Conservation (phyloP, 2,329 filamentous ascomycete genomes). For the Pestalotiopsis sp. region DNA sequence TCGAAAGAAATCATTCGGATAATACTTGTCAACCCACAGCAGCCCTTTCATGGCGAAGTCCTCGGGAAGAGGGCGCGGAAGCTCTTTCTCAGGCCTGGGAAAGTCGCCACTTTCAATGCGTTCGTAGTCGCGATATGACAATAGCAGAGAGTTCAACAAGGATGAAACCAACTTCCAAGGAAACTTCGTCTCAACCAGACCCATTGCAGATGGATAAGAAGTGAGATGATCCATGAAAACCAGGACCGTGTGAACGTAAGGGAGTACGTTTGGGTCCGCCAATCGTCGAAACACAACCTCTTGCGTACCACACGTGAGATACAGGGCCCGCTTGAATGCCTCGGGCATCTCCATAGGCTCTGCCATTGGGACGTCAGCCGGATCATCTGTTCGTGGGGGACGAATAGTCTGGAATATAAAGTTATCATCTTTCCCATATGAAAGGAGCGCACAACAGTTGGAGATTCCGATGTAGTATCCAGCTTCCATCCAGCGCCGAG, state of each 20-base stretch:
- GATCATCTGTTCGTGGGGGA: slow-evolving; percentile 27
- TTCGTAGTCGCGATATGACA: slow-evolving; percentile 28
- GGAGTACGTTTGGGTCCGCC: slow-evolving; percentile 60
- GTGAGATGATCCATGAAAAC: slow-evolving; percentile 57
- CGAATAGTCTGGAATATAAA: slow-evolving; percentile 43
- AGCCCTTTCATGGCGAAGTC: slow-evolving; percentile 69
- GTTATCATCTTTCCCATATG: slow-evolving; percentile 54
- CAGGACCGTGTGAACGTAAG: slow-evolving; percentile 64
- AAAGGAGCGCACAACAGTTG: slow-evolving; percentile 53
- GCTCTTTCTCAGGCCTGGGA: slow-evolving; percentile 44
- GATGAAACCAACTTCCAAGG: slow-evolving; percentile 55
- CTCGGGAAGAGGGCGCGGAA: slow-evolving; percentile 63
- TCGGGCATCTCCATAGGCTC: slow-evolving; percentile 20
- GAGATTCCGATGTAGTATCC: slow-evolving; percentile 57
- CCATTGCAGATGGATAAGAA: slow-evolving; percentile 42
- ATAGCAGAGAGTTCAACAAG: slow-evolving; percentile 40
- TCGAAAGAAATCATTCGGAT: slow-evolving; percentile 59
- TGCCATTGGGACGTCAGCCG: slow-evolving; percentile 21
- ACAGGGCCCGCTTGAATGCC: slow-evolving; percentile 23
- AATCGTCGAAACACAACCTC: slow-evolving; percentile 49
- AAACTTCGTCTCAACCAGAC: slow-evolving; percentile 42
- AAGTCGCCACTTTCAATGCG: slow-evolving; percentile 47
- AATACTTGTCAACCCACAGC: slow-evolving; percentile 60
- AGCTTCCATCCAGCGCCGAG: slow-evolving; percentile 53
- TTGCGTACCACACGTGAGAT: slow-evolving; percentile 25